Evolutionary conservation across 345 rosid species (phyloP).

Genomic region (Balakata baccata): DNA sequence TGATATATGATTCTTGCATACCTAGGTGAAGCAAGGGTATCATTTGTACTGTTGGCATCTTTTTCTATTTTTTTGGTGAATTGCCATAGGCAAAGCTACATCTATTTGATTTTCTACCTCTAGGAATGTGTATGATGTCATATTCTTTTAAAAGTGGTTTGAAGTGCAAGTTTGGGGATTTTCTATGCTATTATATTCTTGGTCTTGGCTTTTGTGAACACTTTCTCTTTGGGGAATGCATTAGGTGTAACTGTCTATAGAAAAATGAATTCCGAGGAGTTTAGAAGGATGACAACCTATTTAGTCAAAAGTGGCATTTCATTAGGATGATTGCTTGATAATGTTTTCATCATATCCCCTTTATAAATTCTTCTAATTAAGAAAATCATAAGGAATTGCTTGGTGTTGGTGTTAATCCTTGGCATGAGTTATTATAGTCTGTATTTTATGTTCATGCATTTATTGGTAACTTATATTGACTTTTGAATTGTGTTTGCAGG

Average conservation of each 20-base stretch:
- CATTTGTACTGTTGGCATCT: not conserved
- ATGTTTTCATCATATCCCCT: not conserved
- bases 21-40: not conserved
- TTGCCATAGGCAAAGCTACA: not conserved
- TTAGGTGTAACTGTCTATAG: no score
- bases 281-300: no score
- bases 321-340: not conserved
- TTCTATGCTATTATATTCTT: not conserved
- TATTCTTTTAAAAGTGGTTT: not conserved
- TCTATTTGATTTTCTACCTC: not conserved
- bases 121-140: not conserved
- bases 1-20: constrained; percentile 1
- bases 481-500: constrained; percentile 34
- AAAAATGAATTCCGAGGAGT: no score
- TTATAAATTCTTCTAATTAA: not conserved
- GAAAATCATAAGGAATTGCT: not conserved
- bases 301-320: no score
- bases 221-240: no score
- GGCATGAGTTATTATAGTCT: not conserved
- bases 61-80: not conserved
- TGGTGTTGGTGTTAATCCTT: not conserved
- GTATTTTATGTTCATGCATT: not conserved
- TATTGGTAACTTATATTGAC: not conserved
- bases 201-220: no score
- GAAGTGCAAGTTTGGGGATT: not conserved